Percentiles rank a stretch among this genome's conserved stretches.
phyloP scores from a whole-genome alignment of 2,329 filamentous ascomycete genomes.

The Pyricularia grisea region DNA sequence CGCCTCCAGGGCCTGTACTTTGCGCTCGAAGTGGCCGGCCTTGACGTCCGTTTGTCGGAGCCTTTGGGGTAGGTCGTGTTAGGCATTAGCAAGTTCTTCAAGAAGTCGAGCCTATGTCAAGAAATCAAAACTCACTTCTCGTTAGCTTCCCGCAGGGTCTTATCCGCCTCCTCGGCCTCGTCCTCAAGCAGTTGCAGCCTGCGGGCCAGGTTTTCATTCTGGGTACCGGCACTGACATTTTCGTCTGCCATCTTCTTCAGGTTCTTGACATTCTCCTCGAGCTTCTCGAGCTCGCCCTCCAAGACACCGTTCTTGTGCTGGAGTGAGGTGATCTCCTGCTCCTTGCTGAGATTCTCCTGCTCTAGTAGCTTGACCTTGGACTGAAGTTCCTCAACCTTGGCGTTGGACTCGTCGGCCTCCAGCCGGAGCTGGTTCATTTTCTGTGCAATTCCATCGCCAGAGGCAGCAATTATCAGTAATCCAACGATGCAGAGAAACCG shows the following conservation, averaged over 20 bases:
- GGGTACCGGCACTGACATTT: slow-evolving; percentile 71
- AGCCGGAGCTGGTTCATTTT: slow-evolving; percentile 92
- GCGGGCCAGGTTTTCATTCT: slow-evolving; percentile 86
- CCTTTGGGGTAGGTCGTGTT: slow-evolving; percentile 37
- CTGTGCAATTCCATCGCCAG: slow-evolving; percentile 32
- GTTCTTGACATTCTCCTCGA: slow-evolving; percentile 74
- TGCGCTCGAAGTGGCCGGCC: slow-evolving; percentile 97
- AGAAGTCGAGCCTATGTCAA: not conserved
- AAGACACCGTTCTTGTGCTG: slow-evolving; percentile 91
- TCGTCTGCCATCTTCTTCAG: slow-evolving; percentile 81
- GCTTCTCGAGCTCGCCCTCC: slow-evolving; percentile 85
- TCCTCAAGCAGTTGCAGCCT: slow-evolving; percentile 94
- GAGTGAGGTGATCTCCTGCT: slow-evolving; percentile 95
- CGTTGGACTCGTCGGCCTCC: slow-evolving; percentile 78
- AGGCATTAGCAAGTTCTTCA: slow-evolving; percentile 9
- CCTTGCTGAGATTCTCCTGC: slow-evolving; percentile 91
- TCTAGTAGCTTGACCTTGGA: slow-evolving; percentile 78
- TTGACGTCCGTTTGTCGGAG: slow-evolving; percentile 99
- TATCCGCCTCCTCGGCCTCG: slow-evolving; percentile 93
- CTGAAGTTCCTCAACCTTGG: slow-evolving; percentile 82
- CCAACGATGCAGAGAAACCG: not conserved
- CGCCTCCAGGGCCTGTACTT: slow-evolving; percentile 91
- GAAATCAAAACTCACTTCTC: slow-evolving; percentile 71
- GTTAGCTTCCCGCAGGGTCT: slow-evolving; percentile 92
- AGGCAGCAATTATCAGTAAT: not conserved